These are phyloP conservation scores for Lasiodiplodia sp. DNA, from an alignment of 2,329 filamentous ascomycete genomes.

Conservation along the genomic window DNA sequence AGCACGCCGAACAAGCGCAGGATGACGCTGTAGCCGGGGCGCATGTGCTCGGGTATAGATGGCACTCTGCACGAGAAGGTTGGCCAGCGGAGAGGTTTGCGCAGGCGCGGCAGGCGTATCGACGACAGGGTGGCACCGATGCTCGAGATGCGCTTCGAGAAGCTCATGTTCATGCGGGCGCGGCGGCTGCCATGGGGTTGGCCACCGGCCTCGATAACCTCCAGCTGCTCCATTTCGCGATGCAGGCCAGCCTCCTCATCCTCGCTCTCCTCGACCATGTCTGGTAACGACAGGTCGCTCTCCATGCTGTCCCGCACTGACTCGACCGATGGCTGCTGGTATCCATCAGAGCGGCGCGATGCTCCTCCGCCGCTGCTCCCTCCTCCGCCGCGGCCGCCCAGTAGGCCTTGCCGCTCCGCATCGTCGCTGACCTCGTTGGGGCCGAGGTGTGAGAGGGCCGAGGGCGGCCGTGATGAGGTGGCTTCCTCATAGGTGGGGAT, in stretches of 20 bases:
- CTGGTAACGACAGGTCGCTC: constrained; percentile 58
- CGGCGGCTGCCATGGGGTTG: constrained; percentile 37
- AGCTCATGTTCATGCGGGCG: constrained; percentile 49
- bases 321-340: constrained; percentile 79
- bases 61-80: constrained; percentile 45
- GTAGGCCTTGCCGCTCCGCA: constrained; percentile 78
- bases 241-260: constrained; percentile 67
- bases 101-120: constrained; percentile 55
- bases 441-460: constrained; percentile 54
- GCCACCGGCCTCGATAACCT: constrained; percentile 47
- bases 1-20: constrained; percentile 77
- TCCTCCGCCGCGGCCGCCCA: constrained; percentile 50
- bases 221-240: constrained; percentile 81
- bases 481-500: constrained; percentile 89
- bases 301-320: constrained; percentile 72
- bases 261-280: constrained; percentile 57
- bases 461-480: constrained; percentile 64
- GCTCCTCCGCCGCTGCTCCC: constrained; percentile 30
- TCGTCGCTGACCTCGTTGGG: constrained; percentile 71
- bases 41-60: constrained; percentile 55
- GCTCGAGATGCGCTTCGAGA: constrained; percentile 64
- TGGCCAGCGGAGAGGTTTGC: constrained; percentile 37
- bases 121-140: constrained; percentile 65
- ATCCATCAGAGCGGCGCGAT: constrained; percentile 46
- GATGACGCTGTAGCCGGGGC: constrained; percentile 69